Percentiles rank a stretch among this genome's conserved stretches.
These are phyloP conservation scores for Hyaloscypha finlandica DNA, from an alignment of 495 filamentous ascomycete species.

Conservation along the genomic window DNA sequence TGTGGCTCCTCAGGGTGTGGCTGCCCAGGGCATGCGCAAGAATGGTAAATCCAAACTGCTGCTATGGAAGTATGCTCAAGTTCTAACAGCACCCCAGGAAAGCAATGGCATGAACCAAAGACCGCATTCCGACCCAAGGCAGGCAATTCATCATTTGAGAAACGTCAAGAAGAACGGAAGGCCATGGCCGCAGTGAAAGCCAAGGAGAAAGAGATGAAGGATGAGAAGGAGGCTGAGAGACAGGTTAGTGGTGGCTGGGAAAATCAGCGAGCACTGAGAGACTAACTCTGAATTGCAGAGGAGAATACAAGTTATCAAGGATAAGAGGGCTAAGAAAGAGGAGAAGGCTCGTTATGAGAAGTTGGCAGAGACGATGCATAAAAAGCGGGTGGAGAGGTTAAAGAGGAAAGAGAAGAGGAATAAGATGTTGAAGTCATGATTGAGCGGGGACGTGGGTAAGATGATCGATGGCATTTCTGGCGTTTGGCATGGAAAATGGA, in stretches of 20 bases:
- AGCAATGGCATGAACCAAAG: slow-evolving; percentile 86
- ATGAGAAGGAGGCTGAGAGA: slow-evolving; percentile 87
- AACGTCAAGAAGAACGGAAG: slow-evolving; percentile 65
- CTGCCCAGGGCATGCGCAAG: slow-evolving; percentile 55
- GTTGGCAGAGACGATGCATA: slow-evolving; percentile 97
- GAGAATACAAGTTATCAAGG: slow-evolving; percentile 75
- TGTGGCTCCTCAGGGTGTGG: not conserved
- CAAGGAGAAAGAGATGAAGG: slow-evolving; percentile 91
- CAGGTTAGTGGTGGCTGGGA: slow-evolving; percentile 54
- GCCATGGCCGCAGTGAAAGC: slow-evolving; percentile 75
- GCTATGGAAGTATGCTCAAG: slow-evolving; percentile 12
- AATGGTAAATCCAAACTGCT: slow-evolving; percentile 54
- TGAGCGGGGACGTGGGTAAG: not conserved
- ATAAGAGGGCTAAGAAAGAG: slow-evolving; percentile 80
- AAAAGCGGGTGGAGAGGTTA: slow-evolving; percentile 86
- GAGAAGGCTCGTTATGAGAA: slow-evolving; percentile 93
- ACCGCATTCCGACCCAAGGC: slow-evolving; percentile 84
- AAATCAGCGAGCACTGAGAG: not conserved
- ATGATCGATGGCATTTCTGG: slow-evolving; percentile 16
- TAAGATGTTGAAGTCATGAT: slow-evolving; percentile 89
- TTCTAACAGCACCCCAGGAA: slow-evolving; percentile 58
- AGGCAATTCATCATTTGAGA: slow-evolving; percentile 74
- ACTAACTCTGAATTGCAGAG: slow-evolving; percentile 47
- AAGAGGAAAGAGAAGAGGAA: slow-evolving; percentile 97
- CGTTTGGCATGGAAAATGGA: slow-evolving; percentile 23